These are phyloP conservation scores for Oidiodendron maius DNA, from an alignment of 495 filamentous ascomycete species.

Conservation along the genomic window DNA sequence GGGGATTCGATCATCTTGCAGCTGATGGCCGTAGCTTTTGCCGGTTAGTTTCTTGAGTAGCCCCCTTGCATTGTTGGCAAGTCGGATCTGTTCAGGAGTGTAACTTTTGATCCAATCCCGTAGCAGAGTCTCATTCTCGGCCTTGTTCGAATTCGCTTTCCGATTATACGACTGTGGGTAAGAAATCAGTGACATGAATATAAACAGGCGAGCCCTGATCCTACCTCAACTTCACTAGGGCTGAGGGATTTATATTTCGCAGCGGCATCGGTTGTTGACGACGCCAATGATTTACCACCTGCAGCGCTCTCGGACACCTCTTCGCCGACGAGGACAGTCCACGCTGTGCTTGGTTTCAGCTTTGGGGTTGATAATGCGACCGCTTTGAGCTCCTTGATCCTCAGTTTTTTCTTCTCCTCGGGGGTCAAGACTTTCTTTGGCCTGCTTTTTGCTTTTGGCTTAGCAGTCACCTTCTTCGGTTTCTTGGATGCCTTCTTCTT, in stretches of 20 bases:
- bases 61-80: constrained; percentile 54
- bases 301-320: background rate
- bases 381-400: constrained; percentile 8
- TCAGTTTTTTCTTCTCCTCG: constrained; percentile 6
- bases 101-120: constrained; percentile 49
- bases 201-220: no score
- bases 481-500: constrained; percentile 10
- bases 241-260: constrained; percentile 14
- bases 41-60: constrained; percentile 28
- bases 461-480: constrained; percentile 11
- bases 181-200: no score
- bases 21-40: constrained; percentile 1
- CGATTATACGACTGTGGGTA: constrained; percentile 45
- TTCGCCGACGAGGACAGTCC: background rate
- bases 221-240: constrained; percentile 19
- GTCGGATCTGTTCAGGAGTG: constrained; percentile 49
- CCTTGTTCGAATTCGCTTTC: constrained; percentile 41
- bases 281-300: background rate
- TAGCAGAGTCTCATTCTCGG: constrained; percentile 32
- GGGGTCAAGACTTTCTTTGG: constrained; percentile 9
- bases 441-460: constrained; percentile 11
- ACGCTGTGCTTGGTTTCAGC: background rate
- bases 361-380: background rate
- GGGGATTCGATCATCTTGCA: constrained; percentile 51
- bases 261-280: constrained; percentile 1